Conservation (phyloP, 2,329 filamentous ascomycete species). For the Colletotrichum sp. region DNA sequence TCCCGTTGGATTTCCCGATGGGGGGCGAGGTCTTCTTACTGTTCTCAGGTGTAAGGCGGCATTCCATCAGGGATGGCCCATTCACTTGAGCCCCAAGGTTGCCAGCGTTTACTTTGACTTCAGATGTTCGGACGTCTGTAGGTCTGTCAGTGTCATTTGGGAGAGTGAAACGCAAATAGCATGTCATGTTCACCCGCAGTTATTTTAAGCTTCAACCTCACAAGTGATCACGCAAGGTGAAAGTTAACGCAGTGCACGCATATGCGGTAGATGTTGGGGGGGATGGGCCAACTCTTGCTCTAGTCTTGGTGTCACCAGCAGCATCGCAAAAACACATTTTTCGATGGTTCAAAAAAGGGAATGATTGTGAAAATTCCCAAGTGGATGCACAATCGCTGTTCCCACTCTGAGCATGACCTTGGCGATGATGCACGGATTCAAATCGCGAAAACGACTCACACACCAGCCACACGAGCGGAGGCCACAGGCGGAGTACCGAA, state of each 20-base stretch:
- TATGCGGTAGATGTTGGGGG: background rate
- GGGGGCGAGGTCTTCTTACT: background rate
- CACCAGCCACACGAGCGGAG: background rate
- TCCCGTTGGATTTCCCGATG: background rate
- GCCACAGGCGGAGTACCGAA: background rate
- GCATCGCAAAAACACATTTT: background rate
- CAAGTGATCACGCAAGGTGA: background rate
- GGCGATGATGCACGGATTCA: background rate
- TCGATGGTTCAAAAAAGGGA: background rate
- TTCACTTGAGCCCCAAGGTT: background rate
- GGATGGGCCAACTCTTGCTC: background rate
- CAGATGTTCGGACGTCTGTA: background rate
- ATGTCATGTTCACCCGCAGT: background rate
- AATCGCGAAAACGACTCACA: background rate
- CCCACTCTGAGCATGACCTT: background rate
- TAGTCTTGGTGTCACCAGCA: background rate
- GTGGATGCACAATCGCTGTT: background rate
- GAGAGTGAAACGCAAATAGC: background rate
- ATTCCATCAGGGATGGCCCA: background rate
- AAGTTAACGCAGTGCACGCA: background rate
- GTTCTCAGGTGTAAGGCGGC: background rate
- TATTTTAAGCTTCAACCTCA: background rate
- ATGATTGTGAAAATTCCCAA: background rate
- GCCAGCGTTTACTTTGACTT: background rate
- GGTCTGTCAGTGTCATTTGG: background rate